These are phyloP conservation scores for Cryphonectria naterciae DNA, from an alignment of 2,329 filamentous ascomycete genomes.

Conservation along the genomic window DNA sequence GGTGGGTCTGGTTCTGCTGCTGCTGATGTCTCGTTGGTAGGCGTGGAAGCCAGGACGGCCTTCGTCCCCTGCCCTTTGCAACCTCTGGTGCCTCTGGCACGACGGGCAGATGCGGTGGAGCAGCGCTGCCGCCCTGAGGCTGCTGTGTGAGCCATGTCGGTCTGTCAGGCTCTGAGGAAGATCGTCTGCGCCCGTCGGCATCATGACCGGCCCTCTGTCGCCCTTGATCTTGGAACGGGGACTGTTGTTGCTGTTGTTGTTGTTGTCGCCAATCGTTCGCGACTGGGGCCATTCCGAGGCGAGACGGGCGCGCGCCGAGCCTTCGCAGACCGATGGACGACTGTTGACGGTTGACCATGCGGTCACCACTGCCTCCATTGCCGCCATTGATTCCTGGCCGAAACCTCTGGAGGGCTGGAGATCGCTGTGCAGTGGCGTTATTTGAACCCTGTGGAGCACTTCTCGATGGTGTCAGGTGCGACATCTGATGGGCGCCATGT, in stretches of 20 bases:
- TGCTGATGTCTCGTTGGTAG: conserved; percentile 8
- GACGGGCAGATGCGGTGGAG: conserved; percentile 19
- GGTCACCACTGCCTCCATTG: background rate
- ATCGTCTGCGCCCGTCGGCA: conserved; percentile 30
- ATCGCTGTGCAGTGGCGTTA: conserved; percentile 14
- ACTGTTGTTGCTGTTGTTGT: conserved; percentile 9
- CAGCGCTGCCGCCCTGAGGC: background rate
- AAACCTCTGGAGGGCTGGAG: conserved; percentile 13
- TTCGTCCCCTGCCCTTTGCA: conserved; percentile 1
- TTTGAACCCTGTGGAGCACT: conserved; percentile 4
- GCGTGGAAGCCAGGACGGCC: conserved; percentile 18
- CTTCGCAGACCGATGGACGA: conserved; percentile 29
- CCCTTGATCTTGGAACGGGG: background rate
- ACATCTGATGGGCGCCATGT: conserved; percentile 7
- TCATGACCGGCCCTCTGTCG: background rate
- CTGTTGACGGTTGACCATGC: conserved; percentile 18
- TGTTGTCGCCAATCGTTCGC: conserved; percentile 13
- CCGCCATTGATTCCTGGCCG: background rate
- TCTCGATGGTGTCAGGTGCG: conserved; percentile 15
- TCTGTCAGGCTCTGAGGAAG: conserved; percentile 35
- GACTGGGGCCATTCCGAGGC: background rate
- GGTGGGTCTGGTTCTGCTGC: background rate
- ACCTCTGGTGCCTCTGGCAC: conserved; percentile 21
- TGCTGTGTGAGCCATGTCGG: conserved; percentile 29
- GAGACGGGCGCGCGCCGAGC: conserved; percentile 11